Percentiles rank a stretch among this genome's conserved stretches.
These are phyloP conservation scores for Camellia sinensis DNA, from an alignment of 148 eudicot genomes.

Conservation along the genomic window DNA sequence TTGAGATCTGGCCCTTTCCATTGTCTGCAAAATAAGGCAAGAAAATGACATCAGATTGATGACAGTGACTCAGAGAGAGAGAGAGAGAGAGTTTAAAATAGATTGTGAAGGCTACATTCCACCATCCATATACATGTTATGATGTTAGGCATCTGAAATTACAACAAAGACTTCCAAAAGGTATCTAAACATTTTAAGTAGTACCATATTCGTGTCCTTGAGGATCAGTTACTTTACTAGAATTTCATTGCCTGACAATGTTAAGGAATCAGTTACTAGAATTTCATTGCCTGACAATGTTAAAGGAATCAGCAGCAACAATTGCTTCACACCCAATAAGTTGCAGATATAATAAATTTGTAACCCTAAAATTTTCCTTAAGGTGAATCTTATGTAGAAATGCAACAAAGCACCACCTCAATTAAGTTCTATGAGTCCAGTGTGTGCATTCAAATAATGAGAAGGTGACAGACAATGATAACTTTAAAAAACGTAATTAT, in stretches of 20 bases:
- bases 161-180: not conserved
- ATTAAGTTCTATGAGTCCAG: not conserved
- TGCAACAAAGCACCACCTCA: not conserved
- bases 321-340: not conserved
- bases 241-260: not conserved
- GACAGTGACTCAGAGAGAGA: not conserved
- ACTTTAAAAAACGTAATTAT: not conserved
- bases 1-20: slow-evolving; percentile 93
- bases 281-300: not conserved
- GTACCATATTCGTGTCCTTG: not conserved
- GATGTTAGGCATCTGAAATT: slow-evolving; percentile 2
- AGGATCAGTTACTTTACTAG: slow-evolving; percentile 7
- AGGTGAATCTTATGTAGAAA: not conserved
- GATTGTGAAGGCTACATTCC: not conserved
- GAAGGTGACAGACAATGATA: not conserved
- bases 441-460: not conserved
- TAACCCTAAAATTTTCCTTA: not conserved
- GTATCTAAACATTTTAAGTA: not conserved
- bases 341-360: not conserved
- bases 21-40: slow-evolving; percentile 61
- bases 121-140: not conserved
- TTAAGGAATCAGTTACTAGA: slow-evolving; percentile 5
- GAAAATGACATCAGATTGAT: not conserved
- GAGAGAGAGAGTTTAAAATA: not conserved
- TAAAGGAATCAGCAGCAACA: not conserved